Evolutionary conservation across 1,139 yeast species (phyloP).

Genomic region (Kodamaea plutei): DNA sequence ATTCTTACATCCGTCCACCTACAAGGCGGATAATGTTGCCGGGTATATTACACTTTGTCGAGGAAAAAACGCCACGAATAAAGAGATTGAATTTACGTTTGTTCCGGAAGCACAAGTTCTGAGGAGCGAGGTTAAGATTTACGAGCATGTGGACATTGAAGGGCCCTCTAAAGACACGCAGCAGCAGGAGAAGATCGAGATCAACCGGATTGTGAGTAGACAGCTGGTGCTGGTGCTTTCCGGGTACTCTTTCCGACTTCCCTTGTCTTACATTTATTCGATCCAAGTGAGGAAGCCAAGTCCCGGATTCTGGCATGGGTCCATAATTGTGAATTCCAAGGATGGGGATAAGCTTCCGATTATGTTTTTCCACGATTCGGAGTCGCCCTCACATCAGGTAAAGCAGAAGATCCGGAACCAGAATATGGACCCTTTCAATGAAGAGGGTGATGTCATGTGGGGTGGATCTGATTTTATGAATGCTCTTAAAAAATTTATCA

Average conservation of each 20-base stretch:
- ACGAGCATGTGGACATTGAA: conserved; percentile 52
- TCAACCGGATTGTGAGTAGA: conserved; percentile 35
- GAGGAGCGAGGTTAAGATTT: conserved; percentile 45
- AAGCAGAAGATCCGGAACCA: conserved; percentile 57
- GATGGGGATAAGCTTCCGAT: conserved; percentile 74
- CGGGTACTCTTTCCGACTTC: conserved; percentile 62
- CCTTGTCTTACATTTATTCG: conserved; percentile 63
- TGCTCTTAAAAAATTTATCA: conserved; percentile 50
- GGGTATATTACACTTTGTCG: conserved; percentile 69
- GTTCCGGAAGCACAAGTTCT: conserved; percentile 61
- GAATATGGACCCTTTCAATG: conserved; percentile 71
- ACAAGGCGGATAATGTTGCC: conserved; percentile 68
- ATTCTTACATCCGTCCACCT: conserved; percentile 75
- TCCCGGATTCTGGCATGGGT: conserved; percentile 89
- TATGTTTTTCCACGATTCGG: conserved; percentile 88
- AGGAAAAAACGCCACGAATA: conserved; percentile 49
- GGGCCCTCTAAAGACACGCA: conserved; percentile 12
- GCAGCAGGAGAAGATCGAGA: conserved; percentile 17
- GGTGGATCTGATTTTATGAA: conserved; percentile 80
- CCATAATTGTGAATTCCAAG: conserved; percentile 66
- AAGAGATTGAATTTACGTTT: conserved; percentile 68
- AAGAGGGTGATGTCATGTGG: conserved; percentile 69
- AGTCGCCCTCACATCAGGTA: conserved; percentile 66
- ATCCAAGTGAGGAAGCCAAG: conserved; percentile 82
- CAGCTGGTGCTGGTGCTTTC: conserved; percentile 53